Base-by-base conservation (phyloP, 208 protist genomes). In the Acanthamoeba triangularis region DNA sequence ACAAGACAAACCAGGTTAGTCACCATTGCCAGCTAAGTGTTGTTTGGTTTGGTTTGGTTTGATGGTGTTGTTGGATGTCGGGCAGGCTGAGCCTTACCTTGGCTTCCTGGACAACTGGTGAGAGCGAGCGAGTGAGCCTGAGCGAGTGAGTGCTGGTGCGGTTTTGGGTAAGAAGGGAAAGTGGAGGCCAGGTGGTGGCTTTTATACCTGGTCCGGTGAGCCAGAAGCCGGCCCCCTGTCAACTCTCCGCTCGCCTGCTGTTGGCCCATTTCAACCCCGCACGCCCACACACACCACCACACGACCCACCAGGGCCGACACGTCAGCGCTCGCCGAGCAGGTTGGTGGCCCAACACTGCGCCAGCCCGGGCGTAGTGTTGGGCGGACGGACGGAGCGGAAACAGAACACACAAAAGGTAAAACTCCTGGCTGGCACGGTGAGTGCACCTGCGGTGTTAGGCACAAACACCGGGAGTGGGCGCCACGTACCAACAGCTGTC, bases 241-340 rank as follows among this genome's bases (percentile, higher is more conserved):
- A 78, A 41, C 69, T 78, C 69, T 78, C 69, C 69, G 69, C 69
- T 78, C 69, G 35, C 69, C 69, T 78, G 69, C 37, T 44, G 69
- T 78, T 78, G 69, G 69, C 28, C 37, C 69, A 47, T 13, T 25
- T 13, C 69, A 35, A 78, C 69, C n/a, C 69, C 69, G 69, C 61
- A 69, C 61, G n/a, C 61, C 20, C 61, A 69, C 61, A 33, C 3
- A 0, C 28, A 69, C 20, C 61, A 11, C 18, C 61, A 25, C 61
- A 33, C 61, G 25, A 16, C 8, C 61, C 25, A 16, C 35, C 37
- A 30, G 30, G 69, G 18, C 69, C 35, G 69, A 35, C 69, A 78
- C 69, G 69, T 78, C n/a, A 47, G 69, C 69, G 30, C 69, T 3
- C 33, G 16, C 18, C 35, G 13, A 16, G 69, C 11, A 44, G 28